phyloP scores from a whole-genome alignment of 352 stramenopile species.

The Phytophthora constricta region DNA sequence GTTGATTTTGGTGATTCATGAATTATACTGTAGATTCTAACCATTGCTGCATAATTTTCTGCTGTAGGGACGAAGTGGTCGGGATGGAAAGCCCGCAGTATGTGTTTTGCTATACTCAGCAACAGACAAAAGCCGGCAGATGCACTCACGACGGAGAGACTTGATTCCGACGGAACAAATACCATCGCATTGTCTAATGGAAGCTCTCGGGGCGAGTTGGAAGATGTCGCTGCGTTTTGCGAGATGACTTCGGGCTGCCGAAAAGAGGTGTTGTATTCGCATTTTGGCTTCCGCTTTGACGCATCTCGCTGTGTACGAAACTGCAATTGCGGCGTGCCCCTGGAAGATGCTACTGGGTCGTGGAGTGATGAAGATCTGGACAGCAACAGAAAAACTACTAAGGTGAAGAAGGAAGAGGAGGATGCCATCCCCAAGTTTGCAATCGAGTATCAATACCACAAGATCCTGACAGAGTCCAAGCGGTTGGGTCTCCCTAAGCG shows the following conservation, averaged over 20 bases:
- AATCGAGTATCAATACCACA: constrained; percentile 75
- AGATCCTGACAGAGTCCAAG: constrained; percentile 51
- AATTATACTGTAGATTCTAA: neutral
- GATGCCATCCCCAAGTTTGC: constrained; percentile 26
- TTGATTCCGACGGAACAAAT: constrained; percentile 30
- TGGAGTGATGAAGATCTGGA: constrained; percentile 16
- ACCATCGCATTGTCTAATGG: constrained; percentile 36
- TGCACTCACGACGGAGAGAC: constrained; percentile 48
- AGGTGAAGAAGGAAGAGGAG: constrained; percentile 6
- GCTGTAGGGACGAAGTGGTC: constrained; percentile 66
- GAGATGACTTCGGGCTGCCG: constrained; percentile 59
- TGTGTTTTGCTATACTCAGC: constrained; percentile 72
- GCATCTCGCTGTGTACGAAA: constrained; percentile 43
- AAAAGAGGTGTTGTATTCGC: constrained; percentile 57
- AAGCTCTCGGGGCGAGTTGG: constrained; percentile 48
- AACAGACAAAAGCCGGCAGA: constrained; percentile 63
- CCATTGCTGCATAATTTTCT: neutral
- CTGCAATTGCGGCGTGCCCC: constrained; percentile 64
- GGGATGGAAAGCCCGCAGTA: constrained; percentile 56
- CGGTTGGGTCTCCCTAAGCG: constrained; percentile 55
- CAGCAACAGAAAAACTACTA: neutral
- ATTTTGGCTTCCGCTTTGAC: constrained; percentile 64
- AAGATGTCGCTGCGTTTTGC: constrained; percentile 65
- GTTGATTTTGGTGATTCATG: constrained; percentile 13
- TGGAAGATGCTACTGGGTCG: constrained; percentile 19